A percentile compares a stretch with the other conserved stretches of the same genome.
These are phyloP conservation scores for Aspergillus sp. DNA, from an alignment of 2,329 filamentous ascomycete genomes.

Conservation along the genomic window DNA sequence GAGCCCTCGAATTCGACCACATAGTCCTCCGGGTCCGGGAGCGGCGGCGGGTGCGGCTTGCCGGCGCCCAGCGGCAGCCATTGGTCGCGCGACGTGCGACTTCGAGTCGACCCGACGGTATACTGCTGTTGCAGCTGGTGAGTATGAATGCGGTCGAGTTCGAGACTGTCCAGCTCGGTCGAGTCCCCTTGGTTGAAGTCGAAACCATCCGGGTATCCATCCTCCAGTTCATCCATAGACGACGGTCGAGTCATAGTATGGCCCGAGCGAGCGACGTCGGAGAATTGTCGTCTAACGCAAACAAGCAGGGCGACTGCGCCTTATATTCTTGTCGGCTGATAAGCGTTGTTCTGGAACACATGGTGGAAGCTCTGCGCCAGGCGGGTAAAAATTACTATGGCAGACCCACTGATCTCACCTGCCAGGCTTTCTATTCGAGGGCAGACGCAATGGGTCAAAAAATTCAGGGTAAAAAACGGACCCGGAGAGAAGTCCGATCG, in stretches of 20 bases:
- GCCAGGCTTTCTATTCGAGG: too few species aligned
- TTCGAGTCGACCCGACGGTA: slow-evolving; percentile 10
- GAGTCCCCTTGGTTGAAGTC: neutral
- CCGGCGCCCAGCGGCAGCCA: slow-evolving; percentile 19
- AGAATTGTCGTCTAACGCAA: too few species aligned
- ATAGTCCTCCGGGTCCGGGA: slow-evolving; percentile 43
- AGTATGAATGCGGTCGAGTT: slow-evolving; percentile 11
- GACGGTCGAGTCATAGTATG: neutral
- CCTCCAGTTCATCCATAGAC: neutral
- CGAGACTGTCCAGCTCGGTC: slow-evolving; percentile 2
- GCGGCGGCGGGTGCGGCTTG: slow-evolving; percentile 40
- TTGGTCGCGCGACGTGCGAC: slow-evolving; percentile 9
- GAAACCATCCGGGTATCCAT: neutral
- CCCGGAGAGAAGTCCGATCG: too few species aligned
- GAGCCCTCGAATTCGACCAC: slow-evolving; percentile 46
- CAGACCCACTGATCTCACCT: too few species aligned
- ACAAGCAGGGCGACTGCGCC: too few species aligned
- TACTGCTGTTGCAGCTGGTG: slow-evolving; percentile 11
- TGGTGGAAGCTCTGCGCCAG: too few species aligned
- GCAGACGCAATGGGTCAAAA: too few species aligned
- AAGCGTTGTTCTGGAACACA: too few species aligned
- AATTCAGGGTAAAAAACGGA: too few species aligned
- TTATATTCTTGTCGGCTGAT: too few species aligned
- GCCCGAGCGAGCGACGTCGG: too few species aligned
- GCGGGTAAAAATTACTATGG: too few species aligned